These are phyloP conservation scores for Irpex rosettiformis DNA, from an alignment of 1,284 basidiomycete species.

Conservation along the genomic window DNA sequence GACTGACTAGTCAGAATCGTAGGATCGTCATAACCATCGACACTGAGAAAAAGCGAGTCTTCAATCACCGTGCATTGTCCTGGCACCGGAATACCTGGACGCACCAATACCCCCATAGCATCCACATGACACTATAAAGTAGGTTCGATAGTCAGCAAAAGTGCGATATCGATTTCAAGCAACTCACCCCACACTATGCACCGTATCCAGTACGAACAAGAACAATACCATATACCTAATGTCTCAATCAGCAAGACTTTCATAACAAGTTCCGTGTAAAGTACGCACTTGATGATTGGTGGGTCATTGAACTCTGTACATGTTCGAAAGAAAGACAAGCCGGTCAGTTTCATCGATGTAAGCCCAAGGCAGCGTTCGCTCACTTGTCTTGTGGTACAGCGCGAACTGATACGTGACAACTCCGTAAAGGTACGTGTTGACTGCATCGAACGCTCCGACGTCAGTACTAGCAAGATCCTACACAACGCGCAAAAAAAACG, in stretches of 20 bases:
- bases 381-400: constrained; percentile 38
- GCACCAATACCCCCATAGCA: constrained; percentile 39
- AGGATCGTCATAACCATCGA: constrained; percentile 39
- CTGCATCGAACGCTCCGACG: constrained; percentile 27
- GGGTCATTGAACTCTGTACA: constrained; percentile 44
- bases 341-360: not conserved
- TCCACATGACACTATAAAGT: constrained; percentile 35
- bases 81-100: constrained; percentile 5
- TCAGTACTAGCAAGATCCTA: not conserved
- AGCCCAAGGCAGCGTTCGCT: constrained; percentile 21
- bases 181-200: constrained; percentile 39
- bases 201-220: constrained; percentile 42
- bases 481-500: not conserved
- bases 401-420: constrained; percentile 47
- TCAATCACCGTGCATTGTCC: not conserved
- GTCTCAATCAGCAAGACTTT: not conserved
- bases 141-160: not conserved
- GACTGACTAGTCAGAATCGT: constrained; percentile 29
- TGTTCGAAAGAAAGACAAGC: not conserved
- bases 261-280: not conserved
- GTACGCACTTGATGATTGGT: constrained; percentile 34
- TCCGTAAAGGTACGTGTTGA: constrained; percentile 51
- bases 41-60: constrained; percentile 25
- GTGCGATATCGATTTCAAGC: not conserved
- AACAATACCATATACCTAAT: constrained; percentile 34